These are phyloP conservation scores for Trichoderma erinaceum DNA, from an alignment of 495 filamentous ascomycete genomes.

Conservation along the genomic window DNA sequence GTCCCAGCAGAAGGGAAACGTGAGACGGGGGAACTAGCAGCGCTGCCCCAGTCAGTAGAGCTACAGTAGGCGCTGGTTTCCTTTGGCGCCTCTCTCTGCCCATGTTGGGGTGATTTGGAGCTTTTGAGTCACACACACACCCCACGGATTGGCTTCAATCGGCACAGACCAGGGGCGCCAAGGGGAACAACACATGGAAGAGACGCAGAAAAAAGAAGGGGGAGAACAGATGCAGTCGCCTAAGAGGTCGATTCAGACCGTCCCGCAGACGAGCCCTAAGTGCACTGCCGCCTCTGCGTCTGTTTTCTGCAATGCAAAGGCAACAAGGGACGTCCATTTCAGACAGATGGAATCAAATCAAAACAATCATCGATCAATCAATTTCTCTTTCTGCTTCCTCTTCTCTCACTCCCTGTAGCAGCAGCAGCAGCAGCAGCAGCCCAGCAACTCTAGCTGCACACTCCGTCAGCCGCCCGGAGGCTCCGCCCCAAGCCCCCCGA, in stretches of 20 bases:
- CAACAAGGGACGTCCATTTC: too few relatives aligned
- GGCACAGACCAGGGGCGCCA: neutral
- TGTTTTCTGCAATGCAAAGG: too few relatives aligned
- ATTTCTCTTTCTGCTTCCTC: neutral
- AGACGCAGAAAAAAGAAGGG: neutral
- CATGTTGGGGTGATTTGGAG: neutral
- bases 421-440: neutral
- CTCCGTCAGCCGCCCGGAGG: neutral
- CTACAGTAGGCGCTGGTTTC: neutral
- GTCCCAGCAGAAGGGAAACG: neutral
- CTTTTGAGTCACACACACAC: neutral
- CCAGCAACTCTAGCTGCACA: neutral
- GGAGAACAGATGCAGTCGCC: too few relatives aligned
- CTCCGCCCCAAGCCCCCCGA: slow-evolving; percentile 8
- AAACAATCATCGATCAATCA: neutral
- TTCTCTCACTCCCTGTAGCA: neutral
- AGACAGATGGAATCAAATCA: too few relatives aligned
- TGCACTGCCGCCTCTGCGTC: too few relatives aligned
- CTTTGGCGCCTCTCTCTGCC: neutral
- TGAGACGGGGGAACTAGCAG: slow-evolving; percentile 3
- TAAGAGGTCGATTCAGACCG: too few relatives aligned
- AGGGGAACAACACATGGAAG: neutral
- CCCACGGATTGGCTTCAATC: neutral
- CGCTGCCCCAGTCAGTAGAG: neutral
- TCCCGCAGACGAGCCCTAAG: too few relatives aligned